These are phyloP conservation scores for Amanita rubescens DNA, from an alignment of 768 basidiomycete species.

Conservation along the genomic window DNA sequence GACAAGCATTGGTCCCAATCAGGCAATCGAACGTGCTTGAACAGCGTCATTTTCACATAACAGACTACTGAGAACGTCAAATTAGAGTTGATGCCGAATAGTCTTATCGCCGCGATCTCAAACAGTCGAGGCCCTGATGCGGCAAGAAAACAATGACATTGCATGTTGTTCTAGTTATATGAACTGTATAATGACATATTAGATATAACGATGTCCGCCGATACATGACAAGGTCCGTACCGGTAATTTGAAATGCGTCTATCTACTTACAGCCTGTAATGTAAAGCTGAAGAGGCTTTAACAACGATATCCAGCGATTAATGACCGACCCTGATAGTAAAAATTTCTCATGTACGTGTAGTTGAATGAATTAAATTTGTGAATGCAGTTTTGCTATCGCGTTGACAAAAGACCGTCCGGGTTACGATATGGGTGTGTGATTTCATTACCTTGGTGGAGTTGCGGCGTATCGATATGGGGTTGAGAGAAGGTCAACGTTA, in stretches of 20 bases:
- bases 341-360: background rate
- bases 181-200: background rate
- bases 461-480: background rate
- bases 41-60: constrained; percentile 2
- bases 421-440: background rate
- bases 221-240: background rate
- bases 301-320: background rate
- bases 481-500: constrained; percentile 13
- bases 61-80: background rate
- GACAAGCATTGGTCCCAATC: background rate
- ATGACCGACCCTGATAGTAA: background rate
- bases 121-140: background rate
- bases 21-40: background rate
- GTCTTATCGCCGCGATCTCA: constrained; percentile 3
- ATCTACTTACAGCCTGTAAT: background rate
- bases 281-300: background rate
- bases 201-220: background rate
- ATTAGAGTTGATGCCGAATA: background rate
- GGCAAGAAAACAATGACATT: background rate
- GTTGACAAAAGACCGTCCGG: background rate
- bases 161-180: background rate
- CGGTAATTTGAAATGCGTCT: background rate
- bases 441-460: background rate
- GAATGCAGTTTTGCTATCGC: background rate
- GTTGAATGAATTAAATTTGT: background rate